Base-by-base conservation (phyloP, 1,139 yeast genomes). In the Lodderomyces margitis region DNA sequence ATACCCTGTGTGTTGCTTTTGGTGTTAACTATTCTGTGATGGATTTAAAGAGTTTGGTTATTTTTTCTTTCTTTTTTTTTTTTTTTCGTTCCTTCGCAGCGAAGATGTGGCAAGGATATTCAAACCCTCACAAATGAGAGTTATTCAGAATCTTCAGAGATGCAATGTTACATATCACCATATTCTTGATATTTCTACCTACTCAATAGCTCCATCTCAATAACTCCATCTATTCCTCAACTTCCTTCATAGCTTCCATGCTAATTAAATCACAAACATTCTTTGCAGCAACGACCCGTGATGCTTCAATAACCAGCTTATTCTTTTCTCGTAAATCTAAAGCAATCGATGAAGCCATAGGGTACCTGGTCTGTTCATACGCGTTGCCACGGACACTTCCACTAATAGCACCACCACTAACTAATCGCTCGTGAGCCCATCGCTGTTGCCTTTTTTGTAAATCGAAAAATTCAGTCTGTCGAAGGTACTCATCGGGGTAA, bases 241-340 rank as follows among this genome's bases (percentile, higher is more conserved):
- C 31, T 35, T 24, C 15, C n/a, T 27, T 24, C 17, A 9, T 17
- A 17, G 38, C 38, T 6, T 36, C 38, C 31, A 36, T 25, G 6
- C 14, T 36, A n/a, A 36, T 24, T n/a, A 36, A 36, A 19, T 36
- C 38, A 24, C 38, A 36, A 9, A 36, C 21, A 24, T 24, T 23
- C 38, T 36, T 24, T 4, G 38, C 33, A 14, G 38, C 33, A 12
- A 36, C 15, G 3, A 19, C 32, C 32, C 32, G 14, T 9, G 32
- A 28, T 15, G 32, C 32, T 15, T 28, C 32, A 28, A 28, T 15
- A 5, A 28, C 32, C 32, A 28, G 19, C 12, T 15, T 28, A 15
- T 28, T 28, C 19, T 28, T 28, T 12, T 28, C 32, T n/a, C 32
- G 5, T 19, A 28, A 6, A 15, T 28, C 19, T 19, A 28, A 15